These are phyloP conservation scores for Lenzites betulinus DNA, from an alignment of 768 basidiomycete genomes.

Conservation along the genomic window DNA sequence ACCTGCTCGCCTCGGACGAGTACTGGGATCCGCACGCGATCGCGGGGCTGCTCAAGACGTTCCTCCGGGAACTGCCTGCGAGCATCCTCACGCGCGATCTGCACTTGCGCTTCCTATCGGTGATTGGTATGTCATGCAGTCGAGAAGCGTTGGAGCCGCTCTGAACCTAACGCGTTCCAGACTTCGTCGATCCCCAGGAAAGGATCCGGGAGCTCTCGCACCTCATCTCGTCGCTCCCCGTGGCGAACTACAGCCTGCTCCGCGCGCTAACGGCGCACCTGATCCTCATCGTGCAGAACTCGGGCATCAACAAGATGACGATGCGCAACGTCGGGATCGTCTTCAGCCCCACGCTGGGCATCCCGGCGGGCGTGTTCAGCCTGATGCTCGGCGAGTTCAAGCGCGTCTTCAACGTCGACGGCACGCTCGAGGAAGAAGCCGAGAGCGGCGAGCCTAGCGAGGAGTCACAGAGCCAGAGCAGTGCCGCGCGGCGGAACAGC, in stretches of 20 bases:
- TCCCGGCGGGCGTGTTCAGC: slow-evolving; percentile 97
- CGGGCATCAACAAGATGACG: slow-evolving; percentile 93
- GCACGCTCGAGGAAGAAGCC: slow-evolving; percentile 37
- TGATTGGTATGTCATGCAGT: slow-evolving; percentile 71
- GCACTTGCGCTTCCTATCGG: slow-evolving; percentile 86
- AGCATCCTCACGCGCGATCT: slow-evolving; percentile 92
- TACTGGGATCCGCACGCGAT: slow-evolving; percentile 98
- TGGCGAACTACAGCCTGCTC: slow-evolving; percentile 91
- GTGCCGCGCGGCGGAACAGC: slow-evolving; percentile 72
- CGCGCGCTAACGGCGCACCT: slow-evolving; percentile 94
- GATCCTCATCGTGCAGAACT: slow-evolving; percentile 92
- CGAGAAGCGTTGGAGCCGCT: slow-evolving; percentile 3
- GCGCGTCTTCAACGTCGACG: slow-evolving; percentile 85
- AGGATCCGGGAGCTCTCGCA: slow-evolving; percentile 84
- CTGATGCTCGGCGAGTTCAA: slow-evolving; percentile 94
- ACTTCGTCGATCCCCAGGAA: slow-evolving; percentile 87
- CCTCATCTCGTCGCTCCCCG: slow-evolving; percentile 84
- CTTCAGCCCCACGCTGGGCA: slow-evolving; percentile 95
- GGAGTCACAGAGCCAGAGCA: slow-evolving; percentile 27
- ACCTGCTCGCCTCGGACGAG: slow-evolving; percentile 84
- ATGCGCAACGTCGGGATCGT: slow-evolving; percentile 99
- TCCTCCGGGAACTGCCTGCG: slow-evolving; percentile 89
- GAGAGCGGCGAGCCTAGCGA: slow-evolving; percentile 18
- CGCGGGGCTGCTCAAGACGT: slow-evolving; percentile 91
- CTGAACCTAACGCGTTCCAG: slow-evolving; percentile 41